Conservation (phyloP, 768 basidiomycete genomes). For the Phlebiopsis gigantea region DNA sequence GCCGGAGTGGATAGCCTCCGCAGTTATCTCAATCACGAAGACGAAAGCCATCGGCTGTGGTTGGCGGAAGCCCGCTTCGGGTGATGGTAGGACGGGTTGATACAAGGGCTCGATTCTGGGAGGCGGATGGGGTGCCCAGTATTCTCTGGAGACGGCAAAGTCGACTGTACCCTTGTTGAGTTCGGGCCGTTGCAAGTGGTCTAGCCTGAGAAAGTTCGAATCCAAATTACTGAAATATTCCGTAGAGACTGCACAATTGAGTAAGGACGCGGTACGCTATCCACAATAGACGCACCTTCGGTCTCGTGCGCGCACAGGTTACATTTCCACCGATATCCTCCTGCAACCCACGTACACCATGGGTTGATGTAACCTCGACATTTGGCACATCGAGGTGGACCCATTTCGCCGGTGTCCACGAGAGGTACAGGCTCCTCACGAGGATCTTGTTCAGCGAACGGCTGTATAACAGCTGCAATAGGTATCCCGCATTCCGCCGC, state of each 20-base stretch:
- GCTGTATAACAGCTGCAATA: slow-evolving; percentile 80
- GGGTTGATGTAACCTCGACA: slow-evolving; percentile 93
- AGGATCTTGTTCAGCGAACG: slow-evolving; percentile 77
- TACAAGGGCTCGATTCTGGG: slow-evolving; percentile 48
- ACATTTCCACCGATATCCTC: slow-evolving; percentile 86
- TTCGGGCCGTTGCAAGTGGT: slow-evolving; percentile 80
- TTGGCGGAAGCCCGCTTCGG: slow-evolving; percentile 35
- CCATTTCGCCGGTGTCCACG: slow-evolving; percentile 62
- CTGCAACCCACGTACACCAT: slow-evolving; percentile 82
- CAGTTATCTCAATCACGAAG: slow-evolving; percentile 86
- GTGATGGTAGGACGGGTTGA: slow-evolving; percentile 43
- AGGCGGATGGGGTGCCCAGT: slow-evolving; percentile 77
- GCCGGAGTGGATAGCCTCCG: slow-evolving; percentile 61
- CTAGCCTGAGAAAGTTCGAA: slow-evolving; percentile 68
- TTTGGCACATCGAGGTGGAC: slow-evolving; percentile 78
- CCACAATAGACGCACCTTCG: slow-evolving; percentile 53
- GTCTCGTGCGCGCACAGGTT: slow-evolving; percentile 85
- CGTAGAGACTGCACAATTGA: slow-evolving; percentile 48
- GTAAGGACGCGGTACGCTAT: neutral
- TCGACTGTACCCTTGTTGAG: slow-evolving; percentile 89
- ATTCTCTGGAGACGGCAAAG: slow-evolving; percentile 70
- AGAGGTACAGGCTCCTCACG: slow-evolving; percentile 78
- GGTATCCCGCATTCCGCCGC: slow-evolving; percentile 82
- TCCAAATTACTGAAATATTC: slow-evolving; percentile 87
- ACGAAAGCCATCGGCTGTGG: slow-evolving; percentile 71